Evolutionary conservation across 2,329 filamentous ascomycete species (phyloP), one percentile per base, ranked within the genome.

Genomic region (Aspergillus ruber): DNA sequence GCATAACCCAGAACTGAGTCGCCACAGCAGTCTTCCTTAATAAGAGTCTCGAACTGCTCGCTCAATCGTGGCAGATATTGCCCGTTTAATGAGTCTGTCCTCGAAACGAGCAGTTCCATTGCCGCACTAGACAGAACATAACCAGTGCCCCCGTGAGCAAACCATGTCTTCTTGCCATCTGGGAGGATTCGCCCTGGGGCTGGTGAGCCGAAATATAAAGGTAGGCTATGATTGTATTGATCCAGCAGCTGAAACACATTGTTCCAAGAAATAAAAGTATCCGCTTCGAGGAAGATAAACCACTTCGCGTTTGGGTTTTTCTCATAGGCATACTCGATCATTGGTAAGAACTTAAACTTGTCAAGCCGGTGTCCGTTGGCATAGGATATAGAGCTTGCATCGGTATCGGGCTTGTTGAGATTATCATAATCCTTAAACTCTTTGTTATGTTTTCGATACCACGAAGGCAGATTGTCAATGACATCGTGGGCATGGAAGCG

Each of bases 271-370:
- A 74, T 46, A 51, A 71, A 79, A 43, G 78, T 81, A 56, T 81
- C 78, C 2, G 76, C 75, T 54, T 81, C 78, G 42, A 78, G 73
- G 58, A 80, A 78, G 45, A 81, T 71, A 54, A 78, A 81, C 72
- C 78, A 80, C 32, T 75, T 67, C 41, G 73, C 72, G n/a, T 70
- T 62, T 2, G 72, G 72, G 27, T 73, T 74, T 46, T 65, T 60
- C 23, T 67, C 62, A 63, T 76, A 78, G 1, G 76, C 73, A 23
- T 72, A 63, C 49, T 79, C 74, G 4, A 81, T 65, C 71, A 79
- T 77, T 36, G 78, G 75, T 25, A 81, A 57, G 51, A 80, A 80
- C 59, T 81, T 81, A 69, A 74, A 81, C 57, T 77, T 77, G 61
- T 81, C 78, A 33, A 33, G 29, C 20, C 20, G 20, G 20, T 20